Evolutionary conservation across 331 rosid genomes (phyloP), one percentile per base, ranked within the genome.

Genomic region (Pyrus hybrid): DNA sequence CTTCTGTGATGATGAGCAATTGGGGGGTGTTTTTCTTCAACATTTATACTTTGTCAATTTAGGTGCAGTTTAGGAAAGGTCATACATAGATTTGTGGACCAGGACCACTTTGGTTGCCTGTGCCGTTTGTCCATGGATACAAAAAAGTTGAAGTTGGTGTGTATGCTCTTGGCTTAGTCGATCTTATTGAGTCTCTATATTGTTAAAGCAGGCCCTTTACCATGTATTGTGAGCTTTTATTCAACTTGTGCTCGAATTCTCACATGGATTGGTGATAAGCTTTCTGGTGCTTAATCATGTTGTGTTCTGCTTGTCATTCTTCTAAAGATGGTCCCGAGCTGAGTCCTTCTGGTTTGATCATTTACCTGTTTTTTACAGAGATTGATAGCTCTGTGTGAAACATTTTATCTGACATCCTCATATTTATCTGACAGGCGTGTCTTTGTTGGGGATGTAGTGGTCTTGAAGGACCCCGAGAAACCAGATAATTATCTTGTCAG

Each of bases 391-490:
- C n/a, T n/a, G n/a, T n/a, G n/a, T n/a, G n/a, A n/a, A n/a, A n/a
- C n/a, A n/a, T n/a, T n/a, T n/a, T n/a, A n/a, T n/a, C n/a, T 57
- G 71, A 74, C 72, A 71, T 81, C 45, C 33, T 70, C 81, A 47
- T 61, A 75, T 82, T 81, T 79, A 85, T 86, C 78, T 82, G 79
- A 62, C 89, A 95, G 99, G 91, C 77, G 85, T 73, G 89, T 95
- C 71, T 90, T 69, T 84, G 89, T 95, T 67, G 99, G 99, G 86
- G 99, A 95, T 83, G 97, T 95, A 30, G 92, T 95, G 81, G 83
- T 95, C 71, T 58, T 95, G 85, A 90, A 87, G 88, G 90, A 92
- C 81, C 99, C 99, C 8, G 89, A 83, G 83, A 92, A 86, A 28
- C 67, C 82, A 66, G 81, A 86, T 33, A 87, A 77, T 81, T 86